Conservation (phyloP, 2,329 filamentous ascomycete genomes). For the Aspergillus persii region DNA sequence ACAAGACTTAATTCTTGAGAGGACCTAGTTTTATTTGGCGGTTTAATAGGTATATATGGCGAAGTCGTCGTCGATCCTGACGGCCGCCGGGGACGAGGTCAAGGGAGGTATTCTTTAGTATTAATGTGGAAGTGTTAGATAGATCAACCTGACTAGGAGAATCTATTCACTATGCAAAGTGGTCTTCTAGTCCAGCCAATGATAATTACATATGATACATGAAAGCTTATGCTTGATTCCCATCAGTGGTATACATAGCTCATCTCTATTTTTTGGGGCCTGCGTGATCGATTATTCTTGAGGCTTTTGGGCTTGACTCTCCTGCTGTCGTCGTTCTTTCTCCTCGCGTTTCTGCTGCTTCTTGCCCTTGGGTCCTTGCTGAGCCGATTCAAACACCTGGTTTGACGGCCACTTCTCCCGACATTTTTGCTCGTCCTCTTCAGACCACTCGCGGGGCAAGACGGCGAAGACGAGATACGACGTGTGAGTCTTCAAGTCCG, state of each 20-base stretch:
- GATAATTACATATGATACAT: not conserved
- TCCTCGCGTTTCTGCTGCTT: conserved; percentile 38
- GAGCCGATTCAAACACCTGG: conserved; percentile 40
- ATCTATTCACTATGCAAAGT: too few relatives aligned
- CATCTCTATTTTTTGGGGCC: not conserved
- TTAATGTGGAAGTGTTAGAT: too few relatives aligned
- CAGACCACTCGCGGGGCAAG: conserved; percentile 80
- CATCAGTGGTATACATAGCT: not conserved
- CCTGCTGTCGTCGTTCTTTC: conserved; percentile 44
- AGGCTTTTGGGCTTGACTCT: conserved; percentile 11
- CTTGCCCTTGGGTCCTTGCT: conserved; percentile 35
- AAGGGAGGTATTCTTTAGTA: too few relatives aligned
- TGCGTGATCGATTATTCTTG: not conserved
- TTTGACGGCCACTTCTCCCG: conserved; percentile 64
- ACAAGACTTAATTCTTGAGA: too few relatives aligned
- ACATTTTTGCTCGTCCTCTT: conserved; percentile 72
- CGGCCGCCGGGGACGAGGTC: too few relatives aligned
- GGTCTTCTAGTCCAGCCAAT: too few relatives aligned
- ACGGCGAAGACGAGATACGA: conserved; percentile 95
- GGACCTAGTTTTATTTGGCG: too few relatives aligned
- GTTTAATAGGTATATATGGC: too few relatives aligned
- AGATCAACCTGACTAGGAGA: too few relatives aligned
- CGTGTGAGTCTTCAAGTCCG: conserved; percentile 91
- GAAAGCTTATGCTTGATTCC: not conserved
- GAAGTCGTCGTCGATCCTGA: too few relatives aligned